A percentile compares a stretch with the other conserved stretches of the same genome.
Evolutionary conservation across 2,329 filamentous ascomycete genomes (phyloP).

Genomic region (Fusarium sp.): DNA sequence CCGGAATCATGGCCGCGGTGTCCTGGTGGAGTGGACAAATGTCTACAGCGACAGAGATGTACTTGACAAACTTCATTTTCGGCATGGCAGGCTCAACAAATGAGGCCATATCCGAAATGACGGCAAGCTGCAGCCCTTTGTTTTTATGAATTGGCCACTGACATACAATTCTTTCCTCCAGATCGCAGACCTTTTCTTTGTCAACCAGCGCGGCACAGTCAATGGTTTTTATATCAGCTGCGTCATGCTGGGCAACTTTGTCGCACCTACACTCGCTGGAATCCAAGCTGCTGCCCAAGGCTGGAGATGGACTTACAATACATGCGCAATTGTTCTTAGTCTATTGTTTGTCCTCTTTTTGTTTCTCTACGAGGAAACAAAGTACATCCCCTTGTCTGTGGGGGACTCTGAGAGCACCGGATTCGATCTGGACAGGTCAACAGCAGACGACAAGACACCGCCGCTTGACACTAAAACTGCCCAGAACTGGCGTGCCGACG

Average conservation of each 20-base stretch:
- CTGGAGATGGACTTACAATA: constrained; percentile 37
- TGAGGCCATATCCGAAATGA: constrained; percentile 55
- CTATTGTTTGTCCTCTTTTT: constrained; percentile 35
- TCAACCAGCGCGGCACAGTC: constrained; percentile 46
- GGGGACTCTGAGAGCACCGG: neutral
- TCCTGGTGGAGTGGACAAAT: constrained; percentile 22
- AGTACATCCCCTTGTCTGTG: constrained; percentile 36
- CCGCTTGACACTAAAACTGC: neutral
- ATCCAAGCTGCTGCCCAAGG: constrained; percentile 24
- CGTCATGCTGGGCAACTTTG: constrained; percentile 45
- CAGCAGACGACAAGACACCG: neutral
- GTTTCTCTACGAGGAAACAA: constrained; percentile 44
- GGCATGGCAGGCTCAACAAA: constrained; percentile 56
- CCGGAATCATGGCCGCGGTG: constrained; percentile 20
- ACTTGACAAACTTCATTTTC: constrained; percentile 36
- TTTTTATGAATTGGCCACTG: neutral
- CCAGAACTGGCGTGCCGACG: neutral
- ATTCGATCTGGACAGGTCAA: neutral
- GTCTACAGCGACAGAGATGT: neutral
- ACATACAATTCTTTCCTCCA: neutral
- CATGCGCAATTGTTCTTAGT: constrained; percentile 30
- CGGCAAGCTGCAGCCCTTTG: constrained; percentile 22
- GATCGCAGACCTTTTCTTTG: constrained; percentile 50
- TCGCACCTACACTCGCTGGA: constrained; percentile 48
- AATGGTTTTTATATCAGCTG: constrained; percentile 48